These are phyloP conservation scores for Candida mattraensis DNA, from an alignment of 805 yeast species.

Conservation along the genomic window DNA sequence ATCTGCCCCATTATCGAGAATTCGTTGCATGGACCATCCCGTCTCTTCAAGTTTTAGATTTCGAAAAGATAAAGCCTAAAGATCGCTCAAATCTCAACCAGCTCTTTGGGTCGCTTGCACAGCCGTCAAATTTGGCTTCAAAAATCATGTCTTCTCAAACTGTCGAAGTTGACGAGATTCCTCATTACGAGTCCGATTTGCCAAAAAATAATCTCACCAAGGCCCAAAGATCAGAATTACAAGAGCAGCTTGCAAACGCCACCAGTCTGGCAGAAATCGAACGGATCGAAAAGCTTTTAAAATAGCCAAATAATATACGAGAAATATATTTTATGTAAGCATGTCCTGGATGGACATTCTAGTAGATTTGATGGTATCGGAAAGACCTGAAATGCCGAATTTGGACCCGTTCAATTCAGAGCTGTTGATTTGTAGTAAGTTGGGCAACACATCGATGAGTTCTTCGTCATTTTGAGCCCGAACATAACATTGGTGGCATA, in stretches of 20 bases:
- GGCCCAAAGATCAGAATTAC: conserved; percentile 51
- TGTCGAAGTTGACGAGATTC: conserved; percentile 7
- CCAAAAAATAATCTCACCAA: conserved; percentile 47
- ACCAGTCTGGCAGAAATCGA: conserved; percentile 74
- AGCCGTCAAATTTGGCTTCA: conserved; percentile 34
- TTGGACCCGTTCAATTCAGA: conserved; percentile 19
- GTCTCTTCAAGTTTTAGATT: conserved; percentile 63
- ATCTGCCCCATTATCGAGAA: conserved; percentile 53
- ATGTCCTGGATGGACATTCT: conserved; percentile 24
- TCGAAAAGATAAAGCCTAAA: conserved; percentile 51
- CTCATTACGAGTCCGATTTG: conserved; percentile 18
- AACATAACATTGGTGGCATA: conserved; percentile 31
- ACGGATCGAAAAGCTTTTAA: conserved; percentile 48
- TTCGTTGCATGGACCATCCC: conserved; percentile 66
- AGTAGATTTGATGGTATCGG: conserved; percentile 11
- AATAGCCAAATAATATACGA: background rate
- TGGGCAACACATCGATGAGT: conserved; percentile 26
- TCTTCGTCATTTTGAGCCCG: conserved; percentile 23
- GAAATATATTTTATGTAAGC: conserved; percentile 13
- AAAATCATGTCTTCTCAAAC: conserved; percentile 21
- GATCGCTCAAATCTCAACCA: conserved; percentile 51
- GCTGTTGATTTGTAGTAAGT: conserved; percentile 16
- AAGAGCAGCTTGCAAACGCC: conserved; percentile 58
- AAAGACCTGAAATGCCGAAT: conserved; percentile 19
- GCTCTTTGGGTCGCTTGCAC: conserved; percentile 39